Base-by-base conservation (phyloP, 805 yeast genomes). In the Wickerhamiella brachini region DNA sequence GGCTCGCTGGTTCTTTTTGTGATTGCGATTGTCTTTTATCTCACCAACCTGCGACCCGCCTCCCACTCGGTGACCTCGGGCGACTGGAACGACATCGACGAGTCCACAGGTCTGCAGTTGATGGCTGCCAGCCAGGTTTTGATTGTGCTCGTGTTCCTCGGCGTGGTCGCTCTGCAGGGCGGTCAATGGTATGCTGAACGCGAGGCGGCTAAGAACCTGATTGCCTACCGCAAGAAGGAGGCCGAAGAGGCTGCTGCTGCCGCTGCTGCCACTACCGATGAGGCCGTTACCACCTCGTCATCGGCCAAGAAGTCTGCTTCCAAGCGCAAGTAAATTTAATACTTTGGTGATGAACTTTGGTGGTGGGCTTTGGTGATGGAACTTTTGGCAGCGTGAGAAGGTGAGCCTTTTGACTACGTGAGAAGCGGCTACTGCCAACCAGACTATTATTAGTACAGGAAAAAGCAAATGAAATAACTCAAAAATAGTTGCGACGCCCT, bases 31-130 rank as follows among this genome's bases (percentile, higher is more conserved):
- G 79, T 90, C 60, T 77, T 90, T 59, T 93, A 88, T 67, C 71
- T 90, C 61, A 83, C 95, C 55, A 93, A 93, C 70, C 72, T 90
- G 58, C 77, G 86, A 62, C 78, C 84, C 49, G 97, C 97, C 50
- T 71, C 81, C 41, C 75, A 76, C 58, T 78, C 89, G 51, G 78
- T 86, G 50, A 59, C 79, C 24, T 67, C 75, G 52, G 89, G 88
- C 44, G 72, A 79, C 54, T 90, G 97, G 97, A 97, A 96, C 57
- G 97, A 90, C 49, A 95, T 93, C 48, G 85, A 85, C 61, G 79
- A 77, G 64, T 73, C 74, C 54, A 85, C 95, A 21, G 97, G 97
- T 29, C 68, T 90, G 61, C 86, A 85, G 57, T 95, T 93, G 41
- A 78, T 93, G 62, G 96, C 93, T 42, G 97, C 97, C 5, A 81